These are phyloP conservation scores for Phytophthora citrophthora DNA, from an alignment of 352 stramenopile species.

Conservation along the genomic window DNA sequence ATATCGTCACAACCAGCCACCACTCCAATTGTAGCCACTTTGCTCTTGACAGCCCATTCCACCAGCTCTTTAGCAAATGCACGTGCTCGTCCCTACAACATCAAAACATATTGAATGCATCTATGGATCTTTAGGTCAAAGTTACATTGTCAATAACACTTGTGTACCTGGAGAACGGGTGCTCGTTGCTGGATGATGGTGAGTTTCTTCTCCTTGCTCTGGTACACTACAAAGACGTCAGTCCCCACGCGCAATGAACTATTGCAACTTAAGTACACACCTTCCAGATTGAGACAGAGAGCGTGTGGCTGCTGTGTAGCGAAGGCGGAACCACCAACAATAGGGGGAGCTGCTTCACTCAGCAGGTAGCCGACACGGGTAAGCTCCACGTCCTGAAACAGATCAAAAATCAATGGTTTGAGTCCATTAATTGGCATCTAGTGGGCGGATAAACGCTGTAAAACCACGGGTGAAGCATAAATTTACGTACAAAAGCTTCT, in stretches of 20 bases:
- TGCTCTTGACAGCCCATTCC: conserved; percentile 50
- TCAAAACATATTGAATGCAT: neutral
- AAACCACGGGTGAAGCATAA: neutral
- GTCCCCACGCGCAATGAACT: neutral
- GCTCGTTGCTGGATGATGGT: conserved; percentile 83
- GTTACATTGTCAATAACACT: neutral
- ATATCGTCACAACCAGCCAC: conserved; percentile 81
- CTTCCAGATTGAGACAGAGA: conserved; percentile 82
- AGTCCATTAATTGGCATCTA: conserved; percentile 12
- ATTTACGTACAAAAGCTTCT: conserved; percentile 46
- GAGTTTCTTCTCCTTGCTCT: conserved; percentile 62
- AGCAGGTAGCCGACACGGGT: conserved; percentile 66
- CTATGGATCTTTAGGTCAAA: neutral
- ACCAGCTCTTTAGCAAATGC: conserved; percentile 65
- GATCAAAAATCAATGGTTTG: conserved; percentile 2
- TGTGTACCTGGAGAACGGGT: conserved; percentile 46
- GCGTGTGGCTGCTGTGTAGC: conserved; percentile 41
- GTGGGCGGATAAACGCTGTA: neutral
- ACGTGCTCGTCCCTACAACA: conserved; percentile 52
- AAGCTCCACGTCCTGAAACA: conserved; percentile 44
- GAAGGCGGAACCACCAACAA: conserved; percentile 67
- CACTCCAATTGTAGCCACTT: conserved; percentile 59
- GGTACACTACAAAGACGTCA: conserved; percentile 55
- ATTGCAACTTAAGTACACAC: conserved; percentile 33
- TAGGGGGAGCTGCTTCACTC: conserved; percentile 61